A percentile compares a stretch with the other conserved stretches of the same genome.
Conservation (phyloP, 345 rosid species). For the Citrus sp. region DNA sequence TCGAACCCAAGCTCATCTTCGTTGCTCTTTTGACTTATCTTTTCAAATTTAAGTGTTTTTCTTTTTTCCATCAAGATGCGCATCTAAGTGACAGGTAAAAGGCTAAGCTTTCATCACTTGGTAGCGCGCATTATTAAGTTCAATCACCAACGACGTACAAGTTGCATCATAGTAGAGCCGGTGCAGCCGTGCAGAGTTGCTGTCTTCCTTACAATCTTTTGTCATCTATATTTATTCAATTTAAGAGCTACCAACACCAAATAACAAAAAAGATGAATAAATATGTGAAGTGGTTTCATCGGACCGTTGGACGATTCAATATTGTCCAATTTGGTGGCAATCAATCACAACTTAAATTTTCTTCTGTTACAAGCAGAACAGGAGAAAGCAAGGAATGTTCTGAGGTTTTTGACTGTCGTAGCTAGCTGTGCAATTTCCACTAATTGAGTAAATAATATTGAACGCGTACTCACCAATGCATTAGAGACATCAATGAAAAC, state of each 20-base stretch:
- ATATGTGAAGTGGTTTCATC: background rate
- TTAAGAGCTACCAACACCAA: background rate
- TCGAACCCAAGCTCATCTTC: background rate
- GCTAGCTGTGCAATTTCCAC: too few relatives aligned
- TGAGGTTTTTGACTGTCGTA: too few relatives aligned
- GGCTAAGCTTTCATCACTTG: background rate
- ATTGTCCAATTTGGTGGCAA: too few relatives aligned
- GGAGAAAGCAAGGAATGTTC: background rate
- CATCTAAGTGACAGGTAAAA: background rate
- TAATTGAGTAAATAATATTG: too few relatives aligned
- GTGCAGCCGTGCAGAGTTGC: background rate
- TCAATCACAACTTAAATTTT: too few relatives aligned
- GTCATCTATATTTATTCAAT: background rate
- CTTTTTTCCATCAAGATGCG: background rate
- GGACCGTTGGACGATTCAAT: too few relatives aligned
- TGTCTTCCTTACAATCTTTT: background rate
- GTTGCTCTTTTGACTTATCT: background rate
- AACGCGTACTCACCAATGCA: background rate
- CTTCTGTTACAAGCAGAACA: too few relatives aligned
- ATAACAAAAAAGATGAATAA: background rate
- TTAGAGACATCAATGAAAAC: too few relatives aligned
- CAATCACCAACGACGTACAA: background rate
- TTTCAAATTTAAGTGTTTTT: background rate
- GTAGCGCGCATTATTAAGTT: background rate
- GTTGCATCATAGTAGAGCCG: background rate